Evolutionary conservation across 192 early-diverging fungal species (phyloP).

Genomic region (Coemansia sp.): DNA sequence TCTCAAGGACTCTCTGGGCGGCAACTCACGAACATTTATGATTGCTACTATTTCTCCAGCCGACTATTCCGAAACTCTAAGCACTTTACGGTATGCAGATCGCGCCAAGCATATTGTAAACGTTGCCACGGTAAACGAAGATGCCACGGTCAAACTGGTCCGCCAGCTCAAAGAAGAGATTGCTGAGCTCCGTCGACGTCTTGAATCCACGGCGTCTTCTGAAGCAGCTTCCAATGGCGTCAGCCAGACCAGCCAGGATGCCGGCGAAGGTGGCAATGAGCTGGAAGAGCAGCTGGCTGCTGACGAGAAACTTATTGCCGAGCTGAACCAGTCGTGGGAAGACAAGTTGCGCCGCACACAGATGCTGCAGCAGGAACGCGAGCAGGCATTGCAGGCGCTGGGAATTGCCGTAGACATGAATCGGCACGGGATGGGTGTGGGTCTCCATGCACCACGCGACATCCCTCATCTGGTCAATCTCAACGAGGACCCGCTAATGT

Average conservation of each 20-base stretch:
- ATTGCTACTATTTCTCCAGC: conserved; percentile 78
- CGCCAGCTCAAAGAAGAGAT: conserved; percentile 84
- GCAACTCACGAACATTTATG: conserved; percentile 81
- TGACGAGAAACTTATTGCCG: conserved; percentile 81
- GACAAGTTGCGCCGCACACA: conserved; percentile 72
- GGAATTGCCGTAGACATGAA: conserved; percentile 74
- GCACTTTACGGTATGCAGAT: conserved; percentile 86
- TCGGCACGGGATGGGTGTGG: conserved; percentile 55
- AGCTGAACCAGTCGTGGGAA: conserved; percentile 83
- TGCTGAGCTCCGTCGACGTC: conserved; percentile 57
- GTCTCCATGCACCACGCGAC: conserved; percentile 72
- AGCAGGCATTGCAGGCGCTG: conserved; percentile 72
- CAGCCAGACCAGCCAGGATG: neutral
- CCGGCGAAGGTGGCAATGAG: conserved; percentile 1
- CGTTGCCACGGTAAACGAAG: conserved; percentile 88
- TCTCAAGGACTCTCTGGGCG: conserved; percentile 79
- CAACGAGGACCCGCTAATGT: conserved; percentile 86
- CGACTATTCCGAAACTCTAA: conserved; percentile 72
- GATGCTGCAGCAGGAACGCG: conserved; percentile 68
- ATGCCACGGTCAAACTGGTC: conserved; percentile 73
- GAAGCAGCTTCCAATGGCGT: conserved; percentile 4
- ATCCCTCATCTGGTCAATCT: conserved; percentile 86
- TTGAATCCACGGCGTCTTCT: conserved; percentile 26
- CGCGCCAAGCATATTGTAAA: conserved; percentile 90
- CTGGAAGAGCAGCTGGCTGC: conserved; percentile 78